Conservation (phyloP, 2,329 filamentous ascomycete species). For the Didymosphaeria variabile region DNA sequence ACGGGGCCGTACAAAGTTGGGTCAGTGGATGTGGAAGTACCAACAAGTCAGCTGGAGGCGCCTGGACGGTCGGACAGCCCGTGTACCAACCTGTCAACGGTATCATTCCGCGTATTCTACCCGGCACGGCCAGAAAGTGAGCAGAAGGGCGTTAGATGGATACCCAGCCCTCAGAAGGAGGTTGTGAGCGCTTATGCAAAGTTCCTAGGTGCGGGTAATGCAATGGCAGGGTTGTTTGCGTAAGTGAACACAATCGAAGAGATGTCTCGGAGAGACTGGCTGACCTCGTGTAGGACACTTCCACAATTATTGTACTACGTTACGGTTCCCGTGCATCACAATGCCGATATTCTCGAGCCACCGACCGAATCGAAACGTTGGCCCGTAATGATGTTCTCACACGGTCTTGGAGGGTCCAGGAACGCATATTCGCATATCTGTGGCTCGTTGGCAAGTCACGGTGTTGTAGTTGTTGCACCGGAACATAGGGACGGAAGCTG, state of each 20-base stretch:
- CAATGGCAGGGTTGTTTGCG: conserved; percentile 53
- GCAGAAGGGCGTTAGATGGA: conserved; percentile 74
- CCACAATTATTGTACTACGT: conserved; percentile 78
- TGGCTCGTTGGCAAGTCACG: conserved; percentile 81
- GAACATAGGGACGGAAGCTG: conserved; percentile 86
- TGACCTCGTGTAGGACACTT: conserved; percentile 52
- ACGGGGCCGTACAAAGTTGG: conserved; percentile 82
- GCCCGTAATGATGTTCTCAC: conserved; percentile 87
- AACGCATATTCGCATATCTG: conserved; percentile 88
- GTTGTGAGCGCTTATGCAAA: conserved; percentile 78
- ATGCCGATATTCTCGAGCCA: conserved; percentile 68
- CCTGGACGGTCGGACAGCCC: conserved; percentile 63
- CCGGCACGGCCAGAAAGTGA: conserved; percentile 57
- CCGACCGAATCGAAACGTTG: conserved; percentile 65
- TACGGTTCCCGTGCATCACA: conserved; percentile 75
- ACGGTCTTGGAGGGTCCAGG: conserved; percentile 81
- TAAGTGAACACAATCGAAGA: conserved; percentile 30
- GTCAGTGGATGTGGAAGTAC: conserved; percentile 82
- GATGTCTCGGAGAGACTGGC: not conserved
- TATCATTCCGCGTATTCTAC: conserved; percentile 85
- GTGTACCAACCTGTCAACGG: conserved; percentile 66
- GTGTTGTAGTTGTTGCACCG: conserved; percentile 80
- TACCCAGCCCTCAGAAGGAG: conserved; percentile 78
- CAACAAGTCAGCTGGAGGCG: conserved; percentile 62
- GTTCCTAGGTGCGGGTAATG: conserved; percentile 69